Percentiles rank a stretch among this genome's conserved stretches.
Conservation (phyloP, 2,329 filamentous ascomycete genomes). For the Pseudocercospora vitis region DNA sequence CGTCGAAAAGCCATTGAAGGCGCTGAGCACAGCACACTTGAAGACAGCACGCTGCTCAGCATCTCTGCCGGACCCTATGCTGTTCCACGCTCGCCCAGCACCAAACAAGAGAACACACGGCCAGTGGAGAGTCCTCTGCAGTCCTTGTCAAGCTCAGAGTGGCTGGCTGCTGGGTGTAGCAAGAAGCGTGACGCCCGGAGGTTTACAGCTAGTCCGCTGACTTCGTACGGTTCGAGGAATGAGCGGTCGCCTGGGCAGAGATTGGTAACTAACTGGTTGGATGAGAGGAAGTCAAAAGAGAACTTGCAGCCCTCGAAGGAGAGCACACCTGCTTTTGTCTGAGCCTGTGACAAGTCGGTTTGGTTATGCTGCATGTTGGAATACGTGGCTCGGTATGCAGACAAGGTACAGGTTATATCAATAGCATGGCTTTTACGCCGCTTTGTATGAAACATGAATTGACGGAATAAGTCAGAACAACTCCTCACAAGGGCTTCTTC, state of each 20-base stretch:
- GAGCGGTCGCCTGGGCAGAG: conserved; percentile 30
- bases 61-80: conserved; percentile 40
- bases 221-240: neutral
- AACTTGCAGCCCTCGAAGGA: conserved; percentile 13
- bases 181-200: conserved; percentile 3
- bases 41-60: conserved; percentile 36
- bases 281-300: conserved; percentile 28
- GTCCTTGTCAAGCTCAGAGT: conserved; percentile 34
- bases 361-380: conserved; percentile 8
- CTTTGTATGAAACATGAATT: no score
- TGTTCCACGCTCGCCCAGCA: neutral
- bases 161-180: conserved; percentile 31
- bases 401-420: no score
- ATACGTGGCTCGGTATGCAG: neutral
- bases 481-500: no score
- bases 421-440: no score
- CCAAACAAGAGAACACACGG: conserved; percentile 17
- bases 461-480: no score
- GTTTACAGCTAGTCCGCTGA: neutral
- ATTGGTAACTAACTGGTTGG: conserved; percentile 34
- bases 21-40: conserved; percentile 27
- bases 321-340: conserved; percentile 29
- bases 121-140: conserved; percentile 24
- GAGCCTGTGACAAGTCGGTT: conserved; percentile 9
- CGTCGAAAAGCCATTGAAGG: conserved; percentile 27